Evolutionary conservation across 169 alveolate species (phyloP), one percentile per base, ranked within the genome.

Genomic region (Cryptosporidium xiaoi): DNA sequence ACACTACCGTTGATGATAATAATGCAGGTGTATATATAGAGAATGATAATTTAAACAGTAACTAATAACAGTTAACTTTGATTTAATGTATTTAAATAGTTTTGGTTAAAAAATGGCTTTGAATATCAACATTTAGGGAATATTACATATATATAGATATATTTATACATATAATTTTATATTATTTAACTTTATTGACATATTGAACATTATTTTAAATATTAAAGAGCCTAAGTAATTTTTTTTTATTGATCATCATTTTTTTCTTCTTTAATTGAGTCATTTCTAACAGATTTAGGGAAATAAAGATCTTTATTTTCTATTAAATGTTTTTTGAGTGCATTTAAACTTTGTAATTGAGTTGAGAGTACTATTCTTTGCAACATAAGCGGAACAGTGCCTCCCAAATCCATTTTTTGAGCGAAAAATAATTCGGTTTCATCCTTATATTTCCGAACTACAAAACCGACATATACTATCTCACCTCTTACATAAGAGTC

Each of bases 341-440:
- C 56, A 56, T 56, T 71, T 20, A 71, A n/a, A 13, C 66, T 71
- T 40, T 71, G 84, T 7, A 71, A 58, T 20, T 71, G 84, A 20
- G 84, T 33, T 20, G 84, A 60, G 1, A 71, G 56, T 15, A 71
- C 67, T 8, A 71, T 71, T 7, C 84, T 24, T 71, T 71, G 84
- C n/a, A 71, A 36, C 84, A 71, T 71, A 20, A 53, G 51, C 2
- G 84, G 84, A 51, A 71, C 84, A 1, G 67, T 6, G 0, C 84
- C 84, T 10, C 84, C 84, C 2, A 71, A 66, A n/a, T 71, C 84
- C 84, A 71, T 71, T 29, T 56, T 51, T 36, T 71, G 66, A 71
- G 67, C 84, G 27, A 71, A 71, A 20, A 71, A 71, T 6, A 71
- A 51, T 34, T 71, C 84, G 6, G 84, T 71, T 18, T 34, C 67